Conservation (phyloP, 1,139 yeast species). For the Kodamaea sp. region DNA sequence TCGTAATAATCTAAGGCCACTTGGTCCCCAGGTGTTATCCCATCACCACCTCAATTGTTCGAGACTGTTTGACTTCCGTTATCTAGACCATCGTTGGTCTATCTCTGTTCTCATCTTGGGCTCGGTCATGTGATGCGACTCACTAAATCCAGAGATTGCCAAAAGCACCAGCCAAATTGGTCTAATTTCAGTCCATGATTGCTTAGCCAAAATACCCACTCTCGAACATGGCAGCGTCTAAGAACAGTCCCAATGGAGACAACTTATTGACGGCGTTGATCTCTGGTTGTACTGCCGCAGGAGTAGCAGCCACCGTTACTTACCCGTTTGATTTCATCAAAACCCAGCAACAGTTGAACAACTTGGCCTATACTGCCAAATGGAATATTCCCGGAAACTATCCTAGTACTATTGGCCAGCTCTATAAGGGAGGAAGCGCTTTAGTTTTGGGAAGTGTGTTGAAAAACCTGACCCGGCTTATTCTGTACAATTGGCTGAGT, state of each 20-base stretch:
- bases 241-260: constrained; percentile 15
- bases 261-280: constrained; percentile 61
- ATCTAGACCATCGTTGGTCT: too few species aligned
- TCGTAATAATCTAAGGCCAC: too few species aligned
- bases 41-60: too few species aligned
- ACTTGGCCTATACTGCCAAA: constrained; percentile 40
- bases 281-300: constrained; percentile 77
- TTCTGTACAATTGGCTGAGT: constrained; percentile 75
- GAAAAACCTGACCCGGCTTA: constrained; percentile 72
- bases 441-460: constrained; percentile 73
- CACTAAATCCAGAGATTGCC: too few species aligned
- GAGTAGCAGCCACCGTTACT: constrained; percentile 67
- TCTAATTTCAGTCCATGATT: too few species aligned
- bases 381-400: constrained; percentile 41
- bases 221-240: background rate
- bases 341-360: constrained; percentile 67
- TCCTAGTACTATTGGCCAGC: constrained; percentile 41
- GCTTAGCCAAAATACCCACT: too few species aligned
- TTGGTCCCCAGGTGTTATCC: too few species aligned
- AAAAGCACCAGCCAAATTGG: too few species aligned
- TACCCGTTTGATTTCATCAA: constrained; percentile 87
- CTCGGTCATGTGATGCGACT: too few species aligned
- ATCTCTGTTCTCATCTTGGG: too few species aligned
- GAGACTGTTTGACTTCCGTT: too few species aligned
- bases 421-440: constrained; percentile 78